These are phyloP conservation scores for Diaporthe velutina DNA, from an alignment of 2,329 filamentous ascomycete genomes.

Conservation along the genomic window DNA sequence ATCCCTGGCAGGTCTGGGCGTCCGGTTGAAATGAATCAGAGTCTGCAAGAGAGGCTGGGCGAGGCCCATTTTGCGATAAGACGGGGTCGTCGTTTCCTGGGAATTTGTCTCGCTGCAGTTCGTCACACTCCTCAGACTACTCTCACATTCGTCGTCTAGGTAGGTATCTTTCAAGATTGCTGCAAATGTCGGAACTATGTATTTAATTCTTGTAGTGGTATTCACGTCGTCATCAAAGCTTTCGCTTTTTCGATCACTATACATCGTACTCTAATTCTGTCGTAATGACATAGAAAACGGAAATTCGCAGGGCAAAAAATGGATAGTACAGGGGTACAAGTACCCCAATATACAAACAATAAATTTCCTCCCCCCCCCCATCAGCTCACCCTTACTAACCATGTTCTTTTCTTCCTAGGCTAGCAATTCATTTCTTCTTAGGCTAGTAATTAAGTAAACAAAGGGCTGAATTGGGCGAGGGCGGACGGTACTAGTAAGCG, in stretches of 20 bases:
- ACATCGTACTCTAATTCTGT: neutral
- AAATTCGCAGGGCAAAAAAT: too few relatives aligned
- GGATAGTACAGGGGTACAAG: too few relatives aligned
- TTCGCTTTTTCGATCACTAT: neutral
- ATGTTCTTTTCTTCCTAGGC: too few relatives aligned
- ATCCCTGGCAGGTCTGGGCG: neutral
- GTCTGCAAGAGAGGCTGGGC: neutral
- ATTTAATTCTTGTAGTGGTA: neutral
- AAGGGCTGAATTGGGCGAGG: too few relatives aligned
- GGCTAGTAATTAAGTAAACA: too few relatives aligned
- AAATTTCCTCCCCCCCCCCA: too few relatives aligned
- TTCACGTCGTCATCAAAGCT: neutral
- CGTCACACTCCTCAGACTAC: neutral
- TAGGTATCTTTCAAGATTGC: neutral
- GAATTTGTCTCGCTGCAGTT: neutral
- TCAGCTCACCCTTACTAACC: too few relatives aligned
- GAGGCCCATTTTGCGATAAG: neutral
- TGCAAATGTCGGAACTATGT: neutral
- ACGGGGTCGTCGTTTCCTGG: neutral
- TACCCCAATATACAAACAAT: too few relatives aligned
- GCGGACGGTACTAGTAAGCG: too few relatives aligned
- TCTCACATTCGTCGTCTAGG: neutral
- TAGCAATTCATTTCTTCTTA: too few relatives aligned
- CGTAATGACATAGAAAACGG: neutral
- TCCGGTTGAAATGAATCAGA: neutral